phyloP scores from a whole-genome alignment of 192 early-diverging fungal species.

The Radiomyces spectabilis region DNA sequence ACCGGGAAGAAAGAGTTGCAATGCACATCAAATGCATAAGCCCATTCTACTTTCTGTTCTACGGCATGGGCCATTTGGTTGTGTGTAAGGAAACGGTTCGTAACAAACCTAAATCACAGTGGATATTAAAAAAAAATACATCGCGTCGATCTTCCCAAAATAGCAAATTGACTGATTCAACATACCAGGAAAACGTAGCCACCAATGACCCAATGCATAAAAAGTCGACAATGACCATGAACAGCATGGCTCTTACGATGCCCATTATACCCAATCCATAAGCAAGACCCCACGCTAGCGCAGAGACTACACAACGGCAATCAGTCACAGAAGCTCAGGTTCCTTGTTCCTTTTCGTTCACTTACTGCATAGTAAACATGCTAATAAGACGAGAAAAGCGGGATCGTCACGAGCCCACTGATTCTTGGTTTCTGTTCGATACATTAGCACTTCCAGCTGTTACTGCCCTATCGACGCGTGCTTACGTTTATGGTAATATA shows the following conservation, averaged over 20 bases:
- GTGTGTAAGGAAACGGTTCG: conserved; percentile 78
- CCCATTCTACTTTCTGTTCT: conserved; percentile 91
- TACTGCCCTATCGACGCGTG: too few species aligned
- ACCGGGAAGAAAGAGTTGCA: conserved; percentile 94
- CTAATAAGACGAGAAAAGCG: conserved; percentile 79
- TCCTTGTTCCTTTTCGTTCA: too few species aligned
- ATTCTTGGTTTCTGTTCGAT: conserved; percentile 85
- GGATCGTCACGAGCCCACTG: conserved; percentile 98
- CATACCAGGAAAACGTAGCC: conserved; percentile 69
- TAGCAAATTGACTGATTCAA: neutral
- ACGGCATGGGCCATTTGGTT: conserved; percentile 63
- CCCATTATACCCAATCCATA: conserved; percentile 62
- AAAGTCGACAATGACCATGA: conserved; percentile 81
- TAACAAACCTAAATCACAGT: conserved; percentile 51
- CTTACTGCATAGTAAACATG: conserved; percentile 57
- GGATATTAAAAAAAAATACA: neutral
- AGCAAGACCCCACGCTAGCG: conserved; percentile 74
- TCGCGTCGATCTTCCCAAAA: too few species aligned
- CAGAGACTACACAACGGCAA: conserved; percentile 60
- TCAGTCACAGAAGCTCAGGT: too few species aligned
- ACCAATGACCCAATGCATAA: conserved; percentile 62
- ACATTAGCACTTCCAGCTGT: conserved; percentile 3
- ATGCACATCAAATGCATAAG: conserved; percentile 94
- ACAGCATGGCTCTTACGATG: conserved; percentile 65
- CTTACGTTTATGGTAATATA: conserved; percentile 94